Evolutionary conservation across 495 filamentous ascomycete genomes (phyloP).

Genomic region (Aspergillus ellipticus): DNA sequence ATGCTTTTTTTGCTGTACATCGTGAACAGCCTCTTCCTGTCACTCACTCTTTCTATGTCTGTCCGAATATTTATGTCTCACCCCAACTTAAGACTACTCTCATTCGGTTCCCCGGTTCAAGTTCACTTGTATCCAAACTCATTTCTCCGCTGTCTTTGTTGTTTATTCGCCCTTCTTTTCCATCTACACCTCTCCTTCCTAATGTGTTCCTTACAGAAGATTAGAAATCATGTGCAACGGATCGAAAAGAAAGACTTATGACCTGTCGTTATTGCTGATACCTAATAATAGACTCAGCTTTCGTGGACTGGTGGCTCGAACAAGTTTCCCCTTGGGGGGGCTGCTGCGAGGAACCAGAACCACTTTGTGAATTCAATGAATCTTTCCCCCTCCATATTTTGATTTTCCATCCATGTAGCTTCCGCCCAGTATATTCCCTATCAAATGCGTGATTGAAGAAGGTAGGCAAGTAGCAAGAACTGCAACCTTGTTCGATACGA

Average conservation of each 20-base stretch:
- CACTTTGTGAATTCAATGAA: slow-evolving; percentile 1
- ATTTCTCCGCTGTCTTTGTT: slow-evolving; percentile 2
- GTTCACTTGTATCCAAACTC: slow-evolving; percentile 1
- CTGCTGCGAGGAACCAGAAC: not conserved
- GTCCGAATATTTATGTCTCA: not conserved
- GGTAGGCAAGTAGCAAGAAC: no score
- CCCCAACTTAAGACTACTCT: not conserved
- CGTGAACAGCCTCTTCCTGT: not conserved
- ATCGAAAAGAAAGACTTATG: slow-evolving; percentile 23
- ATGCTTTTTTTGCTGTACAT: not conserved
- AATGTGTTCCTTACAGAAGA: slow-evolving; percentile 13
- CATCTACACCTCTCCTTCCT: slow-evolving; percentile 13
- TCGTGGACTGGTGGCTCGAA: slow-evolving; percentile 19
- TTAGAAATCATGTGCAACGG: slow-evolving; percentile 27
- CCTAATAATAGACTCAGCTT: slow-evolving; percentile 29
- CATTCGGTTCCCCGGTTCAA: not conserved
- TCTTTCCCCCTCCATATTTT: slow-evolving; percentile 1
- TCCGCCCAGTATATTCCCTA: slow-evolving; percentile 8
- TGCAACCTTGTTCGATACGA: no score
- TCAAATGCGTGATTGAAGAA: no score
- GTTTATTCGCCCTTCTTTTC: slow-evolving; percentile 7
- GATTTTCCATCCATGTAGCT: not conserved
- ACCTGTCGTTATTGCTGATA: slow-evolving; percentile 29
- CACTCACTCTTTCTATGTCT: not conserved
- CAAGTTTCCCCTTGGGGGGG: not conserved